Percentiles rank a stretch among this genome's conserved stretches.
Conservation (phyloP, 1,139 yeast species). For the Geotrichum australiense region DNA sequence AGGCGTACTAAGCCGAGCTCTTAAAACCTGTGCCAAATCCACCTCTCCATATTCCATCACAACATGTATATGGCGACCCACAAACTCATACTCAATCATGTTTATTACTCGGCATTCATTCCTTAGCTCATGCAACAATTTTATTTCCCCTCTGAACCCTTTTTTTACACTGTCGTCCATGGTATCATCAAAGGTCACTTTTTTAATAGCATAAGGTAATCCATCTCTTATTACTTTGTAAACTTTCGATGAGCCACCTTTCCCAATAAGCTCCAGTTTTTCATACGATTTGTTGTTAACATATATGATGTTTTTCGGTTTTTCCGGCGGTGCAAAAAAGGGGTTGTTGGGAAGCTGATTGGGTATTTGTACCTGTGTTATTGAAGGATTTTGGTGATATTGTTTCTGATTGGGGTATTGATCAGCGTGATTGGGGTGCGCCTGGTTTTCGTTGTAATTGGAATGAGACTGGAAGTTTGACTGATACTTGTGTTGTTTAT, state of each 20-base stretch:
- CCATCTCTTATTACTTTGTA: slow-evolving; percentile 63
- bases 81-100: slow-evolving; percentile 65
- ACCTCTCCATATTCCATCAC: slow-evolving; percentile 97
- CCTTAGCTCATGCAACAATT: slow-evolving; percentile 54
- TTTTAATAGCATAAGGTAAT: slow-evolving; percentile 66
- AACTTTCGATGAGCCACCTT: slow-evolving; percentile 92
- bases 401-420: no score
- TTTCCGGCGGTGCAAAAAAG: no score
- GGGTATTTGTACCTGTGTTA: no score
- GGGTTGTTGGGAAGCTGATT: no score
- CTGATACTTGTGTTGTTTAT: no score
- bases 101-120: slow-evolving; percentile 69
- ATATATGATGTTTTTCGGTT: slow-evolving; percentile 28
- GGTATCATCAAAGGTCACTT: slow-evolving; percentile 66
- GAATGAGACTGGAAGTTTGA: no score
- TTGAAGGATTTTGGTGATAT: no score
- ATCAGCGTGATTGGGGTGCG: no score
- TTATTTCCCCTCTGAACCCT: slow-evolving; percentile 89
- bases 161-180: slow-evolving; percentile 66
- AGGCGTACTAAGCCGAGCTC: slow-evolving; percentile 44
- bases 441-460: no score
- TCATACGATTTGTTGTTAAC: slow-evolving; percentile 65
- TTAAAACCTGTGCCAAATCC: slow-evolving; percentile 78
- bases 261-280: slow-evolving; percentile 70
- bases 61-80: slow-evolving; percentile 55